phyloP scores from a whole-genome alignment of 1,284 basidiomycete genomes.

The Tilletiaria anomala region DNA sequence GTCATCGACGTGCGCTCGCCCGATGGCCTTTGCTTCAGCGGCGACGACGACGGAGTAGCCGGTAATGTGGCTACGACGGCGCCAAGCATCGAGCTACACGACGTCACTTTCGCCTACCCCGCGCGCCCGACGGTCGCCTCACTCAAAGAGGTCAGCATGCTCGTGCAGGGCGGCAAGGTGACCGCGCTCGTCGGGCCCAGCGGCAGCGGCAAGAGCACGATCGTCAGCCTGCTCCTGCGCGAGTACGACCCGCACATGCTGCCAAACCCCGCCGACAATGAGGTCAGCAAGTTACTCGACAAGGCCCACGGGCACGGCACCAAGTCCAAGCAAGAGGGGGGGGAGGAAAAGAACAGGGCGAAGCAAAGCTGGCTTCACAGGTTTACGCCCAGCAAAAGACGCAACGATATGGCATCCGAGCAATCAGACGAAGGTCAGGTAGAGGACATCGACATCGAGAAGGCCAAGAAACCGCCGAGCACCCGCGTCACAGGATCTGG shows the following conservation, averaged over 20 bases:
- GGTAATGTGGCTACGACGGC: slow-evolving; percentile 4
- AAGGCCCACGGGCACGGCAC: too few species aligned
- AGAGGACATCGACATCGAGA: slow-evolving; percentile 1
- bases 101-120: slow-evolving; percentile 34
- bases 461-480: neutral
- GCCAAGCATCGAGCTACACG: slow-evolving; percentile 20
- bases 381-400: neutral
- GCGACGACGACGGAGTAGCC: neutral
- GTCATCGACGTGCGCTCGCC: slow-evolving; percentile 29
- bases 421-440: neutral
- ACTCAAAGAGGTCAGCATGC: slow-evolving; percentile 21
- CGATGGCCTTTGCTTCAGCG: slow-evolving; percentile 9
- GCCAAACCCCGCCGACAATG: slow-evolving; percentile 3
- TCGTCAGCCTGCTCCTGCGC: slow-evolving; percentile 40
- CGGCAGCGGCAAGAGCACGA: slow-evolving; percentile 41
- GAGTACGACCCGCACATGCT: slow-evolving; percentile 41
- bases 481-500: slow-evolving; percentile 22
- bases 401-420: slow-evolving; percentile 1
- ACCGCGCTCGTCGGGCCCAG: slow-evolving; percentile 39
- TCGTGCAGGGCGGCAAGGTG: slow-evolving; percentile 25
- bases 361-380: neutral
- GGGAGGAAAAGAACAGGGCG: slow-evolving; percentile 4
- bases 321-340: slow-evolving; percentile 6
- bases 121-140: slow-evolving; percentile 20
- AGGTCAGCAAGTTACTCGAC: too few species aligned